These are phyloP conservation scores for Loxodes magnus DNA, from an alignment of 73 alveolate species.

Conservation along the genomic window DNA sequence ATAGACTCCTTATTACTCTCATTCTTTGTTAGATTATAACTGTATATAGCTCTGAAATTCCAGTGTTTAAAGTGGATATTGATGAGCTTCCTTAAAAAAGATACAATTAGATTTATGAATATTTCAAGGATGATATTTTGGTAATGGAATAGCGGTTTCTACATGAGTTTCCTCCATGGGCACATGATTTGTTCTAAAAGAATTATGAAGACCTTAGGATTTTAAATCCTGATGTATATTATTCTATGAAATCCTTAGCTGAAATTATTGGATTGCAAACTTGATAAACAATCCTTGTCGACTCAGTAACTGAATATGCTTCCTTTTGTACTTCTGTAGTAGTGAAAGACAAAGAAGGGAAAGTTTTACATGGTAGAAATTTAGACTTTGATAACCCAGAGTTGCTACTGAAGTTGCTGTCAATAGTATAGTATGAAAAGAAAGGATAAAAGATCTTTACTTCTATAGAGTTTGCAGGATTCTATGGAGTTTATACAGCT, in stretches of 20 bases:
- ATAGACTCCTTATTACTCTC: no score
- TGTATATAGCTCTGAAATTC: no score
- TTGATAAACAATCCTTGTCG: conserved; percentile 15
- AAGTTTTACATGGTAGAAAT: conserved; percentile 27
- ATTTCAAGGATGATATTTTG: no score
- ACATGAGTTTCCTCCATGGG: no score
- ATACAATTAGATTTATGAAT: no score
- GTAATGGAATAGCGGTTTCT: no score
- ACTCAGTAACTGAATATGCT: conserved; percentile 21
- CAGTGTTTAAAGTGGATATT: no score
- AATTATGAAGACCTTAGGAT: no score
- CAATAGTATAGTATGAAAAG: conserved; percentile 6
- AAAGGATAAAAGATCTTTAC: conserved; percentile 20
- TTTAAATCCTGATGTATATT: conserved; percentile 20
- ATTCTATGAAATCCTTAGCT: conserved; percentile 25
- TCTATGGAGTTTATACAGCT: conserved; percentile 23
- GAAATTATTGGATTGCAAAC: conserved; percentile 17
- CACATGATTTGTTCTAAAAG: no score
- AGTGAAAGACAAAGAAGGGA: conserved; percentile 20
- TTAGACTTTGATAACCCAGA: conserved; percentile 26
- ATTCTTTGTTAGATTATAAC: no score
- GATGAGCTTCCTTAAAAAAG: no score
- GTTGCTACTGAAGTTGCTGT: conserved; percentile 1
- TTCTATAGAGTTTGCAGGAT: conserved; percentile 29
- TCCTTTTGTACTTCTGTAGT: conserved; percentile 33